Evolutionary conservation across 2,329 filamentous ascomycete species (phyloP).

Genomic region (Phyllosticta citribraziliensis): DNA sequence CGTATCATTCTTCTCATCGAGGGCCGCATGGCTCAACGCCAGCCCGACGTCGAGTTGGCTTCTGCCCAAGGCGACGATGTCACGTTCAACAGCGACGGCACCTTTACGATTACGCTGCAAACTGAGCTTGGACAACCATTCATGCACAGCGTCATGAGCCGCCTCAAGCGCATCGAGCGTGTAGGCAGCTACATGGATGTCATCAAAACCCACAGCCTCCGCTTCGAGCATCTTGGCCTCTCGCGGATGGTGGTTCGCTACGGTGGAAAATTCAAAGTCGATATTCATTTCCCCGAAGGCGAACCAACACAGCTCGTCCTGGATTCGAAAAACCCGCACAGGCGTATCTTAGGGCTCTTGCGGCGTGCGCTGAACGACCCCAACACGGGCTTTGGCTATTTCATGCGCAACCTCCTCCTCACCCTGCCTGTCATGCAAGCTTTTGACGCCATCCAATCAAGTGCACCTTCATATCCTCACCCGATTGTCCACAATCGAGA

Average conservation of each 20-base stretch:
- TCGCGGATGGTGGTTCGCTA: slow-evolving; percentile 62
- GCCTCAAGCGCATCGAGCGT: slow-evolving; percentile 58
- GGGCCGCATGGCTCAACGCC: slow-evolving; percentile 27
- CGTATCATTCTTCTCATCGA: slow-evolving; percentile 32
- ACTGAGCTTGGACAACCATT: slow-evolving; percentile 50
- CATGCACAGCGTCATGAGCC: slow-evolving; percentile 47
- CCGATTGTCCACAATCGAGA: slow-evolving; percentile 28
- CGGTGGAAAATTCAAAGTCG: slow-evolving; percentile 42
- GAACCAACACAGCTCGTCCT: slow-evolving; percentile 42
- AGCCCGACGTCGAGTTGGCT: slow-evolving; percentile 23
- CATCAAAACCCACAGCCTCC: slow-evolving; percentile 49
- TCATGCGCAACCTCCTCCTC: slow-evolving; percentile 49
- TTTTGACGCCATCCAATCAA: slow-evolving; percentile 4
- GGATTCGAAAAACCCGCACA: slow-evolving; percentile 55
- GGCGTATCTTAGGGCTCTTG: slow-evolving; percentile 51
- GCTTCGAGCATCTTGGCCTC: slow-evolving; percentile 51
- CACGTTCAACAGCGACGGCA: slow-evolving; percentile 51
- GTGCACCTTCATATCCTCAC: background rate
- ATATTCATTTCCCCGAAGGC: slow-evolving; percentile 46
- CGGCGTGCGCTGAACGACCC: slow-evolving; percentile 46
- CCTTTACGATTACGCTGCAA: slow-evolving; percentile 53
- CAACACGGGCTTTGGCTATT: slow-evolving; percentile 38
- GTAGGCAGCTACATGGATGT: slow-evolving; percentile 61
- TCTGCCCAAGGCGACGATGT: slow-evolving; percentile 49
- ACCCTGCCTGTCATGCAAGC: slow-evolving; percentile 50